These are phyloP conservation scores for Porodaedalea pini DNA, from an alignment of 1,284 basidiomycete genomes.

Conservation along the genomic window DNA sequence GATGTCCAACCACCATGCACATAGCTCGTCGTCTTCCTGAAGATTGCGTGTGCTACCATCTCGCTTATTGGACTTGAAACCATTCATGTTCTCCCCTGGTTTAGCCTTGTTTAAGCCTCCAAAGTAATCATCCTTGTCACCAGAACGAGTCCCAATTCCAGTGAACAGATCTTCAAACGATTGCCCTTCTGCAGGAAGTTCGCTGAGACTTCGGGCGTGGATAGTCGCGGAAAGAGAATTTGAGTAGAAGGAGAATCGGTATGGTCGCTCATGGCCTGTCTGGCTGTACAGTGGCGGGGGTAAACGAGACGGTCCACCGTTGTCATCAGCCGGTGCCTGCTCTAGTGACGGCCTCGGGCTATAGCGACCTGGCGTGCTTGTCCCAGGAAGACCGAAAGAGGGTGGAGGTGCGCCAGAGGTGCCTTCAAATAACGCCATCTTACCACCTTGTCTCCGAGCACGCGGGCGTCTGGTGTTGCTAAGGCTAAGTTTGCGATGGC, in stretches of 20 bases:
- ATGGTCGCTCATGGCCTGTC: constrained; percentile 82
- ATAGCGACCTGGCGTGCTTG: constrained; percentile 27
- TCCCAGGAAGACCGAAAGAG: constrained; percentile 38
- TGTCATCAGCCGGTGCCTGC: constrained; percentile 22
- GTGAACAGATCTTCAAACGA: constrained; percentile 89
- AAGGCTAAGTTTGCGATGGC: constrained; percentile 82
- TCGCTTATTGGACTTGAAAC: background rate
- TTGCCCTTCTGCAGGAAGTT: constrained; percentile 93
- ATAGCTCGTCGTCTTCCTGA: constrained; percentile 56
- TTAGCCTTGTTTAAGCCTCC: constrained; percentile 17
- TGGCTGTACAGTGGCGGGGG: constrained; percentile 38
- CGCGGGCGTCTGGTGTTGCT: constrained; percentile 55
- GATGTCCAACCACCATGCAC: constrained; percentile 98
- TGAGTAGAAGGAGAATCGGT: constrained; percentile 98
- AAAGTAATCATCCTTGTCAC: constrained; percentile 23
- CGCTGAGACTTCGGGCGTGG: constrained; percentile 88
- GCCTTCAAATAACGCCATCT: constrained; percentile 90
- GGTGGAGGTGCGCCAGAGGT: constrained; percentile 45
- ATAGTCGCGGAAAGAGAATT: constrained; percentile 92
- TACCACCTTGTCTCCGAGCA: constrained; percentile 65
- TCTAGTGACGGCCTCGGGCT: constrained; percentile 27
- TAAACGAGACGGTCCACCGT: constrained; percentile 20
- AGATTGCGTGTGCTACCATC: constrained; percentile 11
- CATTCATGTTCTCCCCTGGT: constrained; percentile 21
- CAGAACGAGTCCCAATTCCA: constrained; percentile 37